Base-by-base conservation (phyloP, 78 protist genomes). In the Paratrimastix pyriformis region DNA sequence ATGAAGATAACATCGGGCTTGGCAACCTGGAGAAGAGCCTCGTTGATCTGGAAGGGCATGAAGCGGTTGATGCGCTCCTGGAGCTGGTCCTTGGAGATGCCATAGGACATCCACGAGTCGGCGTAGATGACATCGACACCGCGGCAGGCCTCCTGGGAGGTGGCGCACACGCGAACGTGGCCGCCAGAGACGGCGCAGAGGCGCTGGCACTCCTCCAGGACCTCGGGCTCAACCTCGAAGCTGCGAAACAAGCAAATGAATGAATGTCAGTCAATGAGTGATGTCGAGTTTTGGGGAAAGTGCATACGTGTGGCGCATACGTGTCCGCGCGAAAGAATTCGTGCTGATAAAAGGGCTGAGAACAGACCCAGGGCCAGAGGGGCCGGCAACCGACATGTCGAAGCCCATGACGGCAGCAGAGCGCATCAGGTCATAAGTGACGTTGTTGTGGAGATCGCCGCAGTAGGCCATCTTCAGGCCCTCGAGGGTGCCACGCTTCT, bases 361-460 rank as follows among this genome's bases (percentile, higher is more conserved):
- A 66, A 6, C 7, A 8, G 18, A 50, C 0, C 76, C 90, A 5
- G 6, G 40, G 29, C 45, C 74, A 2, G 52, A 40, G 43, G 85
- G 88, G 26, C 88, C 82, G 43, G 86, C 66, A 42, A 83, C 87
- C 8, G 2, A 0, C 39, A 75, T 30, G 33, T 77, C 74, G 43
- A 81, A 42, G 33, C 90, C 90, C 29, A 83, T 2, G 65, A 87
- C 54, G 40, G 84, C 75, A 39, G 75, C 40, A 1, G 54, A 30
- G n/a, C 90, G 39, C 90, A 87, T 87, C 50, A 87, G 43, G 55
- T 84, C 90, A 54, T 87, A 87, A 1, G 90, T 87, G 44, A 87
- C 88, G 46, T 87, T 87, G 85, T 87, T 87, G n/a, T 13, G 42
- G 33, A 29, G 11, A 46, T 87, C 90, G 2, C 90, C 90, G 57